A percentile compares a stretch with the other conserved stretches of the same genome.
These are phyloP conservation scores for Sporisorium scitamineum DNA, from an alignment of 1,284 basidiomycete genomes.

Conservation along the genomic window DNA sequence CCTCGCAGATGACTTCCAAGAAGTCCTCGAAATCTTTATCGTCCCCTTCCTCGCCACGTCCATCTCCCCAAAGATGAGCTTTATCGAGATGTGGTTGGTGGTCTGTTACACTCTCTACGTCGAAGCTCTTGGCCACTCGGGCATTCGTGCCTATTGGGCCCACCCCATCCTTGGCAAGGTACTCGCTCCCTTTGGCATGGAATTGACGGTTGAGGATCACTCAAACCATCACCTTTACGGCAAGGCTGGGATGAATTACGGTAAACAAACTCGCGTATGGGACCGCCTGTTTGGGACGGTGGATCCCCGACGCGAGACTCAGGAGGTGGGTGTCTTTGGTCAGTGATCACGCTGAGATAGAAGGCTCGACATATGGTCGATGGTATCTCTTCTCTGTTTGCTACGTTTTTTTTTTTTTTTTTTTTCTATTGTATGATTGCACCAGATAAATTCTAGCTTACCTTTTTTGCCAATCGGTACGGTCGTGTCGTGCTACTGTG, in stretches of 20 bases:
- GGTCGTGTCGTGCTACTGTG: too few species aligned
- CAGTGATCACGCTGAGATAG: constrained; percentile 9
- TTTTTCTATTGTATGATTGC: too few species aligned
- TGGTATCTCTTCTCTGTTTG: too few species aligned
- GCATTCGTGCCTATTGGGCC: constrained; percentile 59
- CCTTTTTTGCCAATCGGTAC: too few species aligned
- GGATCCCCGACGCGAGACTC: constrained; percentile 60
- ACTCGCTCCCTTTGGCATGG: constrained; percentile 59
- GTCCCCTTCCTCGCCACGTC: constrained; percentile 57
- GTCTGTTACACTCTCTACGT: constrained; percentile 60
- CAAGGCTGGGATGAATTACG: constrained; percentile 61
- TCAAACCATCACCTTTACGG: constrained; percentile 68
- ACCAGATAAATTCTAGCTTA: too few species aligned
- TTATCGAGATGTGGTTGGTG: constrained; percentile 57
- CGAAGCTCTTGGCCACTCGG: constrained; percentile 60
- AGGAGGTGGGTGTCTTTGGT: constrained; percentile 41
- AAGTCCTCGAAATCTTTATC: constrained; percentile 59
- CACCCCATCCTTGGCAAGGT: constrained; percentile 34
- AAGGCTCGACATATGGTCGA: too few species aligned
- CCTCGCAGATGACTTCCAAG: constrained; percentile 63
- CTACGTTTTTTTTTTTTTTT: too few species aligned
- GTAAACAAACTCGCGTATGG: constrained; percentile 68
- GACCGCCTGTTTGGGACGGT: constrained; percentile 66
- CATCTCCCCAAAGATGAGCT: constrained; percentile 59
- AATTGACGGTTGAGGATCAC: constrained; percentile 68